Percentiles rank a stretch among this genome's conserved stretches.
Evolutionary conservation across 192 early-diverging fungal genomes (phyloP).

Genomic region (Dissophora globulifera): DNA sequence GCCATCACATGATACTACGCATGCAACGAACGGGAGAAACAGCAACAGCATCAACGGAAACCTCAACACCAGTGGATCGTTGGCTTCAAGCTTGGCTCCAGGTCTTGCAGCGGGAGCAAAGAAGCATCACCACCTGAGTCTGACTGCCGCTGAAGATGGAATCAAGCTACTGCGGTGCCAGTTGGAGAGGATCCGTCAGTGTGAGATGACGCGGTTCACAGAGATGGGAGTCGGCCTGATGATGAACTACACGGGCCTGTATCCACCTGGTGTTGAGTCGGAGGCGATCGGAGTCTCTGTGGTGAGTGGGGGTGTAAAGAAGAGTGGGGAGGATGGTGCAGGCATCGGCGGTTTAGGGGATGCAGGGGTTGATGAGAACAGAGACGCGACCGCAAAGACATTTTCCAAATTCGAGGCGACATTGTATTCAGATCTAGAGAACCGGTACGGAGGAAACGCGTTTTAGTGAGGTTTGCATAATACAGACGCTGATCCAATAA

Average conservation of each 20-base stretch:
- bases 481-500: neutral
- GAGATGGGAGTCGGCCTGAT: constrained; percentile 49
- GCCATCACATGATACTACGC: too few species aligned
- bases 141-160: constrained; percentile 44
- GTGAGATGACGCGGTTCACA: constrained; percentile 46
- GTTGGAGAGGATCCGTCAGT: constrained; percentile 46
- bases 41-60: neutral
- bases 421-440: constrained; percentile 43
- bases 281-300: neutral
- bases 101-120: constrained; percentile 34
- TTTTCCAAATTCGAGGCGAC: constrained; percentile 41
- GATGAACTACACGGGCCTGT: constrained; percentile 34
- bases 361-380: neutral
- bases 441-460: constrained; percentile 10
- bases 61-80: neutral
- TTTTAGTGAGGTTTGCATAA: neutral
- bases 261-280: neutral
- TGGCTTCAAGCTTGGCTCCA: constrained; percentile 1
- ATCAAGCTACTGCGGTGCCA: constrained; percentile 50
- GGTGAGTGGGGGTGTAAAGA: neutral
- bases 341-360: neutral
- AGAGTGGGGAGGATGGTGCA: too few species aligned
- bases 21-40: neutral
- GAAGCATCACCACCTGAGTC: constrained; percentile 48
- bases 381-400: neutral